These are phyloP conservation scores for Trifolium dubium DNA, from an alignment of 306 rosid genomes.

Conservation along the genomic window DNA sequence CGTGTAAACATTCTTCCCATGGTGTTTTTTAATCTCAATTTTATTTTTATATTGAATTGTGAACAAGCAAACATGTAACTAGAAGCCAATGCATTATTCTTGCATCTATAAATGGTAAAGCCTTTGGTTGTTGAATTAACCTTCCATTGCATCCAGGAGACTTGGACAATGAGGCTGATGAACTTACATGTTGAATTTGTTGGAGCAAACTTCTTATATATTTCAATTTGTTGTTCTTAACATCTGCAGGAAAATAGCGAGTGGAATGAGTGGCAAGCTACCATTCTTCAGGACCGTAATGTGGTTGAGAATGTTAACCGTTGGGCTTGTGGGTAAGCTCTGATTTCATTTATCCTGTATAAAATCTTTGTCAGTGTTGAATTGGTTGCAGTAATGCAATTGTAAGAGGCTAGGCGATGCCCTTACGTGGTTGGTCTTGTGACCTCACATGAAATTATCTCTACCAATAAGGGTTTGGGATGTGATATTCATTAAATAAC, in stretches of 20 bases:
- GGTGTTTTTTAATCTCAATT: background rate
- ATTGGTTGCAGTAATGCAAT: conserved; percentile 15
- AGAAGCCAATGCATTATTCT: background rate
- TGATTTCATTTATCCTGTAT: conserved; percentile 21
- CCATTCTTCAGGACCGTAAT: conserved; percentile 85
- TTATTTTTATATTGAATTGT: conserved; percentile 28
- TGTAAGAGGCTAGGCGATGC: background rate
- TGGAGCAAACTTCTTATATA: background rate
- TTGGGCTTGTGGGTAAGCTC: conserved; percentile 96
- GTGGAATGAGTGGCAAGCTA: conserved; percentile 92
- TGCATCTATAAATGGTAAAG: conserved; percentile 12
- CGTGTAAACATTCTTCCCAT: background rate
- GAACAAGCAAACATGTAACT: conserved; percentile 9
- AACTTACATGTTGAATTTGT: conserved; percentile 14
- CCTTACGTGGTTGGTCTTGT: conserved; percentile 24
- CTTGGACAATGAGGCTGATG: conserved; percentile 31
- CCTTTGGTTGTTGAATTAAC: background rate
- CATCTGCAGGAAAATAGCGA: conserved; percentile 71
- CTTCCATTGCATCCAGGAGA: conserved; percentile 4
- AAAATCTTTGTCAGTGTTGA: conserved; percentile 22
- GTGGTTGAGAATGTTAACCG: conserved; percentile 86
- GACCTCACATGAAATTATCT: conserved; percentile 24
- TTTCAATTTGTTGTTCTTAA: conserved; percentile 30
- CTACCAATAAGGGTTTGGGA: conserved; percentile 18
- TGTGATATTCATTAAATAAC: conserved; percentile 21